A percentile compares a stretch with the other conserved stretches of the same genome.
These are phyloP conservation scores for Rhizophagus clarus DNA, from an alignment of 192 early-diverging fungal genomes.

Conservation along the genomic window DNA sequence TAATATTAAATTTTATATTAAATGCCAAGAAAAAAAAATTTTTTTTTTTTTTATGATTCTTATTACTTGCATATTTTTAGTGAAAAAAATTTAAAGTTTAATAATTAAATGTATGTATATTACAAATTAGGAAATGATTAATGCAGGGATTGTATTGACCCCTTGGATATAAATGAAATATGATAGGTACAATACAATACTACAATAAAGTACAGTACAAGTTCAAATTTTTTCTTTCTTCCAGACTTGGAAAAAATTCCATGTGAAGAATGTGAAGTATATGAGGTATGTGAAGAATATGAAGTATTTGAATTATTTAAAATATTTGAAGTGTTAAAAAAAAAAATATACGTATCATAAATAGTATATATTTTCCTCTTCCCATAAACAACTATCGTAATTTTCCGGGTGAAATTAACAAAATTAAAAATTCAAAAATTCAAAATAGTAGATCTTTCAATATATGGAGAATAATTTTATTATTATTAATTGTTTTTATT, in stretches of 20 bases:
- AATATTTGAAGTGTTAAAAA: no score
- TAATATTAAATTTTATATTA: background rate
- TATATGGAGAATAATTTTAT: no score
- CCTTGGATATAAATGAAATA: background rate
- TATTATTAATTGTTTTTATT: no score
- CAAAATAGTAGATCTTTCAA: no score
- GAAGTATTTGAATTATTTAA: no score
- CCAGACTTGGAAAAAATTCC: no score
- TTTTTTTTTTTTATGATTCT: background rate
- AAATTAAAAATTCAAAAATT: no score
- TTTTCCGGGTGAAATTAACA: background rate
- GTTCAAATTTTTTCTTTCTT: background rate
- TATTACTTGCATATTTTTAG: background rate
- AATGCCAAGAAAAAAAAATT: background rate
- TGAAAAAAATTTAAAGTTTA: background rate
- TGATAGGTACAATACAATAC: background rate
- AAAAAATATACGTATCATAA: background rate
- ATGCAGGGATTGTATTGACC: background rate
- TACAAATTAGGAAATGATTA: background rate
- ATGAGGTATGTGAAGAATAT: no score
- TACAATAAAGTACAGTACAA: no score
- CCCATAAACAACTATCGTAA: background rate
- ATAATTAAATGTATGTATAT: background rate
- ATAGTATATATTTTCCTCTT: background rate
- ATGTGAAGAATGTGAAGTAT: no score